Evolutionary conservation across 228 moss, liverwort and hornwort species (phyloP).

Genomic region (Sphagnum fallax): DNA sequence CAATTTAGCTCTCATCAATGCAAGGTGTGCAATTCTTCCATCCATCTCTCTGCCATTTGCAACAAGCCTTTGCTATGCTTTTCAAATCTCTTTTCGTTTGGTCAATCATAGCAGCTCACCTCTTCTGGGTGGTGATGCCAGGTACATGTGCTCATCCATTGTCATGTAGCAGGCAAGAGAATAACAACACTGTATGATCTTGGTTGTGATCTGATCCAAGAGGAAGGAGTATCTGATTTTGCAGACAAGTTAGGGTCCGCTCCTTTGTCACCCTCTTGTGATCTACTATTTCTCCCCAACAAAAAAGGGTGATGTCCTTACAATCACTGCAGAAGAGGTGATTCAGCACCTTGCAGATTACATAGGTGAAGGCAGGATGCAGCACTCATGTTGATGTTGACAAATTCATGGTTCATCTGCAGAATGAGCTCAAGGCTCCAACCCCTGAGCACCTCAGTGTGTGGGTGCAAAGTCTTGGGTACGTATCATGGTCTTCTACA

Average conservation of each 20-base stretch:
- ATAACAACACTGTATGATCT: conserved; percentile 78
- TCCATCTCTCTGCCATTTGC: background rate
- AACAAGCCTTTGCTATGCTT: background rate
- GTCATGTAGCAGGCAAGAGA: conserved; percentile 69
- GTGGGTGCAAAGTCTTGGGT: conserved; percentile 84
- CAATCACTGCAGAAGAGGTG: conserved; percentile 68
- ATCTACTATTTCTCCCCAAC: conserved; percentile 71
- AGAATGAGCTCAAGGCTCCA: conserved; percentile 43
- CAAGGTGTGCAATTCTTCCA: conserved; percentile 37
- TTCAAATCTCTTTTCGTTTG: background rate
- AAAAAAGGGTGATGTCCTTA: conserved; percentile 35
- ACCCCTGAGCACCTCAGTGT: conserved; percentile 71
- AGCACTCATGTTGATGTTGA: conserved; percentile 56
- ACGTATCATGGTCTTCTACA: background rate
- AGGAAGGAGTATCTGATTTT: conserved; percentile 72
- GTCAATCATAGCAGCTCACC: background rate
- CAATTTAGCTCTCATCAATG: conserved; percentile 63
- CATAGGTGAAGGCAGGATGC: conserved; percentile 31
- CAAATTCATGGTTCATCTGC: conserved; percentile 55
- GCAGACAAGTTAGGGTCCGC: conserved; percentile 74
- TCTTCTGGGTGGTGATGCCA: conserved; percentile 7
- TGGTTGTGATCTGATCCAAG: conserved; percentile 54
- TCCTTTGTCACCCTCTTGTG: conserved; percentile 69
- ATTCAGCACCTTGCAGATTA: conserved; percentile 62
- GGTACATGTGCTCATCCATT: conserved; percentile 77